Percentiles rank a stretch among this genome's conserved stretches.
phyloP scores from a whole-genome alignment of 805 yeast genomes.

The Spencermartinsiella europaea region DNA sequence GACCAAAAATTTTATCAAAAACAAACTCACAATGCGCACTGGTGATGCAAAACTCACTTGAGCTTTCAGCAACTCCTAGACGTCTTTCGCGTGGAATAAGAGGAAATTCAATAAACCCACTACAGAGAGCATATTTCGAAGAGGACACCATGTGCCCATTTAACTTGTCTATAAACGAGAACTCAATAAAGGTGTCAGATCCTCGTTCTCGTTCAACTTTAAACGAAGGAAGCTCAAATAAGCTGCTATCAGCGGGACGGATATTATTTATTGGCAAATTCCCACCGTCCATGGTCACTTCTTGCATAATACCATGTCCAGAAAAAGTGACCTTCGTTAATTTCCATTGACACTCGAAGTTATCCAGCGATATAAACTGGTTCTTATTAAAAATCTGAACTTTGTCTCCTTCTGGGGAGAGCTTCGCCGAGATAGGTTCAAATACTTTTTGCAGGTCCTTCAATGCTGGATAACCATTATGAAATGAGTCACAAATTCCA shows the following conservation, averaged over 20 bases:
- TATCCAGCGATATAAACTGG: conserved; percentile 1
- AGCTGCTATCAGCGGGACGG: neutral
- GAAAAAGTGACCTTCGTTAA: neutral
- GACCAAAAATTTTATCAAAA: neutral
- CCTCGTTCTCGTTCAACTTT: neutral
- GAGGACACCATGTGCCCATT: neutral
- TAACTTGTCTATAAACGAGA: neutral
- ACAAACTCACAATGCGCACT: neutral
- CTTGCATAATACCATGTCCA: neutral
- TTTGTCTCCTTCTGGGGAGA: neutral
- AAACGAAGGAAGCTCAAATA: neutral
- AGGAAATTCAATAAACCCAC: too few species aligned
- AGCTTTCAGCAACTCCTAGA: neutral
- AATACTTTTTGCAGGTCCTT: conserved; percentile 29
- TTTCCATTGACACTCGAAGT: neutral
- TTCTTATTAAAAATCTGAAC: conserved; percentile 2
- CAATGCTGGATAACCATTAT: conserved; percentile 32
- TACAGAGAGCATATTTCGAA: neutral
- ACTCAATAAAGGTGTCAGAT: neutral
- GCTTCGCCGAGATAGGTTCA: conserved; percentile 25
- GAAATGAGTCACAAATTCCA: conserved; percentile 29
- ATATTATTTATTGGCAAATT: neutral
- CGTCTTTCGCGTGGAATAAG: neutral
- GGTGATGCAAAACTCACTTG: neutral
- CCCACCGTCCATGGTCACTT: neutral